Conservation (phyloP, 306 rosid species). For the Malus fusca region DNA sequence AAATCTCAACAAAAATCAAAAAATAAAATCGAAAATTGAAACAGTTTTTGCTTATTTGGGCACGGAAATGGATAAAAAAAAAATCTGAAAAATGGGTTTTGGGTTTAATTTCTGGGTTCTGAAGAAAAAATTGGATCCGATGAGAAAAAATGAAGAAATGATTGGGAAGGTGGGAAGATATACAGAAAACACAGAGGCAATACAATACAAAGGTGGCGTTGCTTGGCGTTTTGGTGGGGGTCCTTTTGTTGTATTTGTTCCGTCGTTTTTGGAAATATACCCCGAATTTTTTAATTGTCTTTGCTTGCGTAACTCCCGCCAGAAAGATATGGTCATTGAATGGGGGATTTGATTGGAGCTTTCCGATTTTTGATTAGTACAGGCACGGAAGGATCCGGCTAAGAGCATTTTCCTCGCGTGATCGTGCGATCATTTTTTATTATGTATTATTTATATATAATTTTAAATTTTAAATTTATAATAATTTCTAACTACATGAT, state of each 20-base stretch:
- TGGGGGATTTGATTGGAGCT: neutral
- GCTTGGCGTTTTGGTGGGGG: conserved; percentile 5
- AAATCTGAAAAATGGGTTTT: conserved; percentile 11
- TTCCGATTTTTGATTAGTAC: neutral
- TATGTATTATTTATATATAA: no score
- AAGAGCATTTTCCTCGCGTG: no score
- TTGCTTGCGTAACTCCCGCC: conserved; percentile 17
- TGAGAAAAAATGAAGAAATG: neutral
- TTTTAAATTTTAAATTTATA: no score
- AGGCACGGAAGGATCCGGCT: neutral
- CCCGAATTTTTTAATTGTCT: conserved; percentile 6
- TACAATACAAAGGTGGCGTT: conserved; percentile 11
- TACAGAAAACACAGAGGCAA: conserved; percentile 1
- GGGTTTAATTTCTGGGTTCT: neutral
- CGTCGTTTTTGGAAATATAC: conserved; percentile 3
- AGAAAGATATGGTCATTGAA: neutral
- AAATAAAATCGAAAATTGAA: neutral
- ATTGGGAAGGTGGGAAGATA: neutral
- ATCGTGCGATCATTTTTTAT: no score
- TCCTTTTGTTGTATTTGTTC: neutral
- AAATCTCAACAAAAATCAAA: conserved; percentile 24
- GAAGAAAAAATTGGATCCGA: neutral
- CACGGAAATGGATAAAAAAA: conserved; percentile 8
- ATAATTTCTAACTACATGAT: rapidly evolving
- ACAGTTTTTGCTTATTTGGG: neutral